A percentile compares a stretch with the other conserved stretches of the same genome.
phyloP scores from a whole-genome alignment of 140 eudicot genomes.

The Bidens hawaiensis region DNA sequence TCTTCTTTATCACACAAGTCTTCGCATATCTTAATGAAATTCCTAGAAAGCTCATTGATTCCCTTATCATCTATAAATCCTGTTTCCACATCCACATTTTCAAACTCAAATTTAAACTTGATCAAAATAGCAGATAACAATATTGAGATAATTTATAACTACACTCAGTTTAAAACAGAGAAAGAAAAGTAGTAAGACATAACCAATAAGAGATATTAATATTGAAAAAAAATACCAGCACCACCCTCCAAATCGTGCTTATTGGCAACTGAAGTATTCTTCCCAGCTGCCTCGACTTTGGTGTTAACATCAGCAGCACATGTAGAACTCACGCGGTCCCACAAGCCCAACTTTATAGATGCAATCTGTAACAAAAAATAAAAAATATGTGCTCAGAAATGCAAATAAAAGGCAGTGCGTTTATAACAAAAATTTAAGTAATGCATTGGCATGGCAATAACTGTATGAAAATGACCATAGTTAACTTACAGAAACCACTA shows the following conservation, averaged over 20 bases:
- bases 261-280: no score
- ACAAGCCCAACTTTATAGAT: no score
- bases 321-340: no score
- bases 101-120: not conserved
- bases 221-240: no score
- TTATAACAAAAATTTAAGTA: not conserved
- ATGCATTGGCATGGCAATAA: not conserved
- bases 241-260: no score
- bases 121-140: no score
- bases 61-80: not conserved
- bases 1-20: slow-evolving; percentile 35
- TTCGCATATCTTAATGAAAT: slow-evolving; percentile 58
- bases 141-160: no score
- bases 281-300: no score
- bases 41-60: slow-evolving; percentile 31
- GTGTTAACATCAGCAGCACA: no score
- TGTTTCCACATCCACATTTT: not conserved
- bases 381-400: not conserved
- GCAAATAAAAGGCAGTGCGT: not conserved
- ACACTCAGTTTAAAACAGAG: no score
- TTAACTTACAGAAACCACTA: slow-evolving; percentile 72
- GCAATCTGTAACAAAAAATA: no score
- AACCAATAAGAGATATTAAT: not conserved
- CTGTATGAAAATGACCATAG: not conserved
- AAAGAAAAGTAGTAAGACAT: not conserved